A percentile compares a stretch with the other conserved stretches of the same genome.
These are phyloP conservation scores for Stentor coeruleus DNA, from an alignment of 73 alveolate genomes.

Conservation along the genomic window DNA sequence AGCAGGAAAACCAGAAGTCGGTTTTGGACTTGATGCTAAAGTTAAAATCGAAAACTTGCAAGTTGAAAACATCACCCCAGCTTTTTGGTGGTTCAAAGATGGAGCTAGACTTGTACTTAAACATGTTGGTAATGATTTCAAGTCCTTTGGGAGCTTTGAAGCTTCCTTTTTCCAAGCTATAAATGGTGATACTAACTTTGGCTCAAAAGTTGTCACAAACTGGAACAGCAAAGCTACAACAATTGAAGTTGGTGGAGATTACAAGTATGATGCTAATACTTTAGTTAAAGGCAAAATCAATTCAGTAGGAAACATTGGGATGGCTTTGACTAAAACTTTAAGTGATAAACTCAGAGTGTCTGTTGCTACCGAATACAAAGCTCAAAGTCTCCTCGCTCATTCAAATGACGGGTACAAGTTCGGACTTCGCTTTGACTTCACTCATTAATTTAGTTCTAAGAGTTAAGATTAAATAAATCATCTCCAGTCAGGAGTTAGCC, in stretches of 20 bases:
- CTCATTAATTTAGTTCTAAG: background rate
- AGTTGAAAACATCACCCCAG: background rate
- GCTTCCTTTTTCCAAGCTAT: background rate
- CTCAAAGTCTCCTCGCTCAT: background rate
- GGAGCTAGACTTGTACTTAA: slow-evolving; percentile 18
- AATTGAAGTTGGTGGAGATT: slow-evolving; percentile 16
- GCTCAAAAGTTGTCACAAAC: background rate
- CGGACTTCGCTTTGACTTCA: slow-evolving; percentile 4
- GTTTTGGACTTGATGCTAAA: slow-evolving; percentile 14
- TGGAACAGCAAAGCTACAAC: background rate
- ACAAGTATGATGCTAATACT: background rate
- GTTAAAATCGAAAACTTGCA: background rate
- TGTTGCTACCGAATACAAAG: background rate
- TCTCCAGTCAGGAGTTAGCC: slow-evolving; percentile 31
- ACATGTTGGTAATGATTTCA: background rate
- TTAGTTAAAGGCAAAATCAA: background rate
- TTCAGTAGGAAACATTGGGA: background rate
- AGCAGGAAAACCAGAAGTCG: background rate
- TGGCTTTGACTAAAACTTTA: background rate
- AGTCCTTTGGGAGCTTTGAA: background rate
- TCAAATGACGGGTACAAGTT: background rate
- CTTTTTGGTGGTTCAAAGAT: slow-evolving; percentile 7
- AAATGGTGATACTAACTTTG: background rate
- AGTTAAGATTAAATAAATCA: no score
- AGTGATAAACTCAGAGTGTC: background rate